phyloP scores from a whole-genome alignment of 164 flowering plant species.

The Protea cynaroides region DNA sequence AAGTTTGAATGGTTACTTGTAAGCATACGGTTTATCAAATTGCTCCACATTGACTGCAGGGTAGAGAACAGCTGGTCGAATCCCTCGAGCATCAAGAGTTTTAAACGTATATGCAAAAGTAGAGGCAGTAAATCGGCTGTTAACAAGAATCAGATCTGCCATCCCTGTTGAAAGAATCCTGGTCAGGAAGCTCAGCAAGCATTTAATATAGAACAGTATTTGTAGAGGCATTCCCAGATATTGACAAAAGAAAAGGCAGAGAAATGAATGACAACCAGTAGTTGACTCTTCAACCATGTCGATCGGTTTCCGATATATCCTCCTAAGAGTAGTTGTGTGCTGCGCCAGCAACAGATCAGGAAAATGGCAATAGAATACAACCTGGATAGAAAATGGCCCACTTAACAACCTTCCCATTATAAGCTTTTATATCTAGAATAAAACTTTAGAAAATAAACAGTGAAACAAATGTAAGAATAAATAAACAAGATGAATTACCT shows the following conservation, averaged over 20 bases:
- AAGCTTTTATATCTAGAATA: not conserved
- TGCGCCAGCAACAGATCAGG: constrained; percentile 85
- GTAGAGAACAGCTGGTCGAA: constrained; percentile 77
- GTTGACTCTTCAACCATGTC: constrained; percentile 76
- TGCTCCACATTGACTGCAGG: constrained; percentile 92
- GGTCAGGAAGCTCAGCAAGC: not conserved
- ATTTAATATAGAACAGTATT: not conserved
- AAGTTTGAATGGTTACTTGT: constrained; percentile 45
- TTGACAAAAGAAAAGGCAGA: not conserved
- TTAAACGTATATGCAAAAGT: constrained; percentile 85
- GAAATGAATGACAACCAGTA: constrained; percentile 44
- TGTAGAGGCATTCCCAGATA: constrained; percentile 4
- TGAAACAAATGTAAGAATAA: not conserved
- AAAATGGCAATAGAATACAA: constrained; percentile 94
- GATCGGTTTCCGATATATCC: constrained; percentile 77
- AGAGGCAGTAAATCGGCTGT: constrained; percentile 87
- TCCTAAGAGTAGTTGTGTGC: constrained; percentile 71
- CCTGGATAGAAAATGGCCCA: constrained; percentile 32
- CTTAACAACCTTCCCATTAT: not conserved
- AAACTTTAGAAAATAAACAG: not conserved
- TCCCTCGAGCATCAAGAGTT: constrained; percentile 59
- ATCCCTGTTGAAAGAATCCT: constrained; percentile 47
- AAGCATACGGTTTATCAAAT: constrained; percentile 55
- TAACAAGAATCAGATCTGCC: constrained; percentile 89
- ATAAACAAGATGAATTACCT: constrained; percentile 36